Conservation (phyloP, 345 rosid genomes). For the Lepidium sativum region DNA sequence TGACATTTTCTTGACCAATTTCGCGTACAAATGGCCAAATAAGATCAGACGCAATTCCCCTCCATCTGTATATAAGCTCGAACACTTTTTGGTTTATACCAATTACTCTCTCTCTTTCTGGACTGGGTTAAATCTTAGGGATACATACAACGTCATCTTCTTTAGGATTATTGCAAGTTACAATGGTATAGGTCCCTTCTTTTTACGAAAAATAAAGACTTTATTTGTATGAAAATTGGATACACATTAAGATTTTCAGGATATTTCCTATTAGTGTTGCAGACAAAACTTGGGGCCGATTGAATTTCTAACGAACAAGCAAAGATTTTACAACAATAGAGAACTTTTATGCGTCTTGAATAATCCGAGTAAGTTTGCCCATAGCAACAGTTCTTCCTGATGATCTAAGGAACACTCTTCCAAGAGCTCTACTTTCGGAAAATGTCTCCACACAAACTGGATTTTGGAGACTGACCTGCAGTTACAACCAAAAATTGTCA, state of each 20-base stretch:
- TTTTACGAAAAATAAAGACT: too few species aligned
- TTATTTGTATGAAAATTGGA: too few species aligned
- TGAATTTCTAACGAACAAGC: background rate
- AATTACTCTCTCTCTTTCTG: background rate
- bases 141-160: background rate
- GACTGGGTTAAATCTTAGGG: background rate
- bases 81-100: background rate
- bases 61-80: background rate
- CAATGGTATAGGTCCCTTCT: background rate
- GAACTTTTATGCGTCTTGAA: conserved; percentile 29
- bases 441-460: conserved; percentile 67
- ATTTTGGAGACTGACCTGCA: conserved; percentile 54
- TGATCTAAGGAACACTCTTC: conserved; percentile 76
- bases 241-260: background rate
- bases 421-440: conserved; percentile 67
- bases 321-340: background rate
- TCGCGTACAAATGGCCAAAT: conserved; percentile 4
- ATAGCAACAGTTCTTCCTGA: conserved; percentile 74
- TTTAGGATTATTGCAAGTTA: background rate
- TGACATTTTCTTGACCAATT: background rate
- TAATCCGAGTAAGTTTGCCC: conserved; percentile 57
- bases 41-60: conserved; percentile 1
- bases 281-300: conserved; percentile 16
- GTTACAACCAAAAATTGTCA: background rate
- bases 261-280: background rate